Percentiles rank a stretch among this genome's conserved stretches.
These are phyloP conservation scores for Talaromyces funiculosus DNA, from an alignment of 2,329 filamentous ascomycete genomes.

Conservation along the genomic window DNA sequence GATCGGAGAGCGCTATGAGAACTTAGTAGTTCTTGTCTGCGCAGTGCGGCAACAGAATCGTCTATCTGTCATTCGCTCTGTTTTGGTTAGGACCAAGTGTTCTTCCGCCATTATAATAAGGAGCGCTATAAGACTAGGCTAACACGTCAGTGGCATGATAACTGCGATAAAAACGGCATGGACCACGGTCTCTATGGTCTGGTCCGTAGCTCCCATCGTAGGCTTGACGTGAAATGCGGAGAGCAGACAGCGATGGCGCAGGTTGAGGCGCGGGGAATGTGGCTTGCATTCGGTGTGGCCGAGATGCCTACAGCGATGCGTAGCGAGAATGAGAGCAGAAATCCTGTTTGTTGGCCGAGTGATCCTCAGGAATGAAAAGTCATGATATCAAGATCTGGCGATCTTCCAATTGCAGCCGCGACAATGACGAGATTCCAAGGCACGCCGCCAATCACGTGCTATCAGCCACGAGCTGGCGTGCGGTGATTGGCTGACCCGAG, in stretches of 20 bases:
- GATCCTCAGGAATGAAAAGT: neutral
- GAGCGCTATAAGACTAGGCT: neutral
- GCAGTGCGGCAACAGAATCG: too few species aligned
- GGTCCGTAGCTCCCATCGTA: too few species aligned
- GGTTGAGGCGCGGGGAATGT: neutral
- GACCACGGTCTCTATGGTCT: neutral
- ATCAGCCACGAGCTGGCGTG: too few species aligned
- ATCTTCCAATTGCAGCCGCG: neutral
- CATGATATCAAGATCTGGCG: conserved; percentile 9
- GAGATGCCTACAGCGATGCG: too few species aligned
- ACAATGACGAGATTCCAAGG: neutral
- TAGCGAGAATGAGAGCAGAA: too few species aligned
- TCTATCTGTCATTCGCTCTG: too few species aligned
- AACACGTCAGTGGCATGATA: neutral
- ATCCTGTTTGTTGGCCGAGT: neutral
- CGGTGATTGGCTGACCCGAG: neutral
- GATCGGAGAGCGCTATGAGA: neutral
- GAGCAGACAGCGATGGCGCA: neutral
- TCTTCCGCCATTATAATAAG: neutral
- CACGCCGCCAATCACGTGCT: neutral
- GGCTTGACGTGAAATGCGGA: neutral
- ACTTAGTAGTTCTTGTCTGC: neutral
- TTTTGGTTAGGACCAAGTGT: too few species aligned
- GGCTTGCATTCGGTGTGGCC: neutral
- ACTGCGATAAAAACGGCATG: neutral